Conservation (phyloP, 139 green algal genomes). For the Chlamydomonas sphaeroides region DNA sequence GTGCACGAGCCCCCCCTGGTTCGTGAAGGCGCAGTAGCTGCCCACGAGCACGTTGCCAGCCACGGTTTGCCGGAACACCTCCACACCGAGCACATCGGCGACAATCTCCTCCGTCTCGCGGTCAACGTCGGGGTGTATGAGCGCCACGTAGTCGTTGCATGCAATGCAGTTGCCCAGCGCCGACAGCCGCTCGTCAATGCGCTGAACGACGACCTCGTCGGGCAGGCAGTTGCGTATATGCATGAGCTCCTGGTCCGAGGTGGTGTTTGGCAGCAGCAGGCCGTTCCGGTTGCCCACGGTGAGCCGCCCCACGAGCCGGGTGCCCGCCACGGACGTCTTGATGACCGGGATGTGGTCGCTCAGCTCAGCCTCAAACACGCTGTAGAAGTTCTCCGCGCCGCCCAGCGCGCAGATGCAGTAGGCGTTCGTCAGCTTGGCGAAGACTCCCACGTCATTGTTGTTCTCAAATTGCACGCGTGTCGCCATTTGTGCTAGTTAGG, state of each 20-base stretch:
- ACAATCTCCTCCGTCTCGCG: constrained; percentile 86
- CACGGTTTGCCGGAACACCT: constrained; percentile 98
- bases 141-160: constrained; percentile 98
- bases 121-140: constrained; percentile 98
- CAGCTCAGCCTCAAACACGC: constrained; percentile 97
- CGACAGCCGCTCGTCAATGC: constrained; percentile 96
- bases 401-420: constrained; percentile 94
- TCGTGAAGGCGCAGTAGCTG: constrained; percentile 94
- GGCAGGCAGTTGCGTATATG: constrained; percentile 98
- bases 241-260: constrained; percentile 95
- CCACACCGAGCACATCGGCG: constrained; percentile 97
- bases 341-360: constrained; percentile 97
- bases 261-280: constrained; percentile 95
- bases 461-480: constrained; percentile 94
- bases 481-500: constrained; percentile 79
- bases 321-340: constrained; percentile 91
- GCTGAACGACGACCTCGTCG: constrained; percentile 97
- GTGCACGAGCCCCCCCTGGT: constrained; percentile 95
- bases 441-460: constrained; percentile 97
- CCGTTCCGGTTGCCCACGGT: constrained; percentile 97
- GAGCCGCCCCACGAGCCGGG: constrained; percentile 94
- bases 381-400: constrained; percentile 98
- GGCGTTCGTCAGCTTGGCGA: constrained; percentile 94
- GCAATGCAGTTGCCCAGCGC: constrained; percentile 98
- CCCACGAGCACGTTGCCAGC: constrained; percentile 95